A percentile compares a stretch with the other conserved stretches of the same genome.
These are phyloP conservation scores for Warburgia ugandensis DNA, from an alignment of 164 flowering plant species.

Conservation along the genomic window DNA sequence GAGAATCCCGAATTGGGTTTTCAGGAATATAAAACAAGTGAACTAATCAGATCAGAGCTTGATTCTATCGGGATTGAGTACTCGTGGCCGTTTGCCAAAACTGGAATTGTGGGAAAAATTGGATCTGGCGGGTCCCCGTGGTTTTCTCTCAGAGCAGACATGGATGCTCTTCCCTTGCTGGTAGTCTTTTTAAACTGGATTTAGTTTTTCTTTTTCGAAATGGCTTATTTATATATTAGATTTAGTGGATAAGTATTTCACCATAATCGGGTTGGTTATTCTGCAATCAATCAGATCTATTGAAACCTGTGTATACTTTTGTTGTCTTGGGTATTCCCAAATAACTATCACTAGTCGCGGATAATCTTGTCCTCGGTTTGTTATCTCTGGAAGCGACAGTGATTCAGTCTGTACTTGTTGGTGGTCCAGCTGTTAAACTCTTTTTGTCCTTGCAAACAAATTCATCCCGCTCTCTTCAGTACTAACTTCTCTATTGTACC, in stretches of 20 bases:
- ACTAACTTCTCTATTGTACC: too few relatives aligned
- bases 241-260: neutral
- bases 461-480: too few relatives aligned
- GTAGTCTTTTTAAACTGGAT: constrained; percentile 8
- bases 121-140: constrained; percentile 53
- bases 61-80: constrained; percentile 53
- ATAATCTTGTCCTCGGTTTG: too few relatives aligned
- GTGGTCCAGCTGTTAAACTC: too few relatives aligned
- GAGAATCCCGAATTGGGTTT: constrained; percentile 66
- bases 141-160: constrained; percentile 69
- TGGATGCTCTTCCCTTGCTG: constrained; percentile 90
- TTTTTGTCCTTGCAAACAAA: too few relatives aligned
- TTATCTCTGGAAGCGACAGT: too few relatives aligned
- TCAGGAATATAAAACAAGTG: constrained; percentile 55
- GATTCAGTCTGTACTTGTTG: too few relatives aligned
- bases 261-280: neutral
- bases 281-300: too few relatives aligned
- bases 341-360: too few relatives aligned
- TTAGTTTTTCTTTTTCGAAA: neutral
- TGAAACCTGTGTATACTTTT: too few relatives aligned
- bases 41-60: constrained; percentile 50
- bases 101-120: constrained; percentile 55
- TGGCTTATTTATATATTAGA: neutral
- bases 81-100: constrained; percentile 64
- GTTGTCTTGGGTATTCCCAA: too few relatives aligned